phyloP scores from a whole-genome alignment of 768 basidiomycete species.

The Termitomyces sp. region DNA sequence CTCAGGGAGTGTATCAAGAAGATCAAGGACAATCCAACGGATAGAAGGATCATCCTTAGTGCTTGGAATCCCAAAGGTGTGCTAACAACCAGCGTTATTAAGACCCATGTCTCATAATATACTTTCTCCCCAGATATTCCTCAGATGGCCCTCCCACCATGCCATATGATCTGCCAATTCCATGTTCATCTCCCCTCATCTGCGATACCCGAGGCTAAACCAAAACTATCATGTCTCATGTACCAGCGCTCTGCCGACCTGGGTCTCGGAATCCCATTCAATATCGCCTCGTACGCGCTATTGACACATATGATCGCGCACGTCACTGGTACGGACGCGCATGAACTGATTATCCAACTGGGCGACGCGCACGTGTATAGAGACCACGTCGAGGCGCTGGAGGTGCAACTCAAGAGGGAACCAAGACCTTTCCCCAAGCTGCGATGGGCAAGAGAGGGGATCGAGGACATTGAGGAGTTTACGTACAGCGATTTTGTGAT shows the following conservation, averaged over 20 bases:
- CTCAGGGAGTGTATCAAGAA: constrained; percentile 83
- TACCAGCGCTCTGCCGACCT: constrained; percentile 97
- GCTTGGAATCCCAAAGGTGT: constrained; percentile 98
- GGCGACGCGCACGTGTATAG: constrained; percentile 97
- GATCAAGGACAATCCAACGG: constrained; percentile 90
- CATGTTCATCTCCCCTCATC: constrained; percentile 84
- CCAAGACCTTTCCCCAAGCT: constrained; percentile 84
- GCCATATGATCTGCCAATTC: constrained; percentile 99
- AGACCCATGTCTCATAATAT: neutral
- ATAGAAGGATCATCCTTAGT: constrained; percentile 88
- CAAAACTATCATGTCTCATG: constrained; percentile 89
- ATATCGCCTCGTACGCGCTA: constrained; percentile 97
- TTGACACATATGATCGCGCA: constrained; percentile 98
- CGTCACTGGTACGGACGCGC: constrained; percentile 79
- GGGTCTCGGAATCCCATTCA: constrained; percentile 97
- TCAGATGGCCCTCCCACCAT: constrained; percentile 95
- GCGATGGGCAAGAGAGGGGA: constrained; percentile 58
- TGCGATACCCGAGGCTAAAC: constrained; percentile 41
- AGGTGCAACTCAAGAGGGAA: constrained; percentile 70
- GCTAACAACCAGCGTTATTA: constrained; percentile 17
- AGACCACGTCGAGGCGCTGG: constrained; percentile 86
- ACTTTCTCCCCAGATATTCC: constrained; percentile 60
- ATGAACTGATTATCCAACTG: constrained; percentile 91
- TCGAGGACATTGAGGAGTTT: constrained; percentile 76
- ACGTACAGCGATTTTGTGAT: constrained; percentile 75